Evolutionary conservation across 2,329 filamentous ascomycete genomes (phyloP).

Genomic region (Trichoderma sp.): DNA sequence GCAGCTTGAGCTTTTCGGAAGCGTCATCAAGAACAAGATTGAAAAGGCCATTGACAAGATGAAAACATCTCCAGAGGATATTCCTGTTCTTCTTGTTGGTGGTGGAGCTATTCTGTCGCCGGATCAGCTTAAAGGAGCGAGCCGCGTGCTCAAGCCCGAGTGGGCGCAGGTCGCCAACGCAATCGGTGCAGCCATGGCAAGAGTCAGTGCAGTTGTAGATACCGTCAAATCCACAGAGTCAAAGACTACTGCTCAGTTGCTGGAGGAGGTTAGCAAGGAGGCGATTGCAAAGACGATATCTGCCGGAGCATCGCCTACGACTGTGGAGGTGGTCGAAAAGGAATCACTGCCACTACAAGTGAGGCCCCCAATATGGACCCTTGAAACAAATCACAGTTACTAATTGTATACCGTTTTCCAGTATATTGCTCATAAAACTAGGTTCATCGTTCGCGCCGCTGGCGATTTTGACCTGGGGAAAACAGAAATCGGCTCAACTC

Average conservation of each 20-base stretch:
- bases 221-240: conserved; percentile 52
- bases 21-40: conserved; percentile 51
- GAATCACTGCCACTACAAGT: conserved; percentile 57
- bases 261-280: conserved; percentile 43
- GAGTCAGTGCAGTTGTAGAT: conserved; percentile 58
- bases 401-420: conserved; percentile 29
- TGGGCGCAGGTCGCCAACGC: conserved; percentile 65
- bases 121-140: conserved; percentile 56
- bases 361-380: conserved; percentile 16
- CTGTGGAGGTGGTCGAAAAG: conserved; percentile 53
- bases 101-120: conserved; percentile 63
- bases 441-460: conserved; percentile 60
- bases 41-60: conserved; percentile 61
- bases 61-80: conserved; percentile 61
- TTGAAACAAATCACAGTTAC: background rate
- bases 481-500: conserved; percentile 5
- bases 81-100: conserved; percentile 63
- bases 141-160: conserved; percentile 56
- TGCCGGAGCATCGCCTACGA: conserved; percentile 47
- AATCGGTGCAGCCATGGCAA: conserved; percentile 63
- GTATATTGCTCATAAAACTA: conserved; percentile 56
- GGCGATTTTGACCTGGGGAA: conserved; percentile 55
- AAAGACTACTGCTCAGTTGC: conserved; percentile 40
- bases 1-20: conserved; percentile 43
- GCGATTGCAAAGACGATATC: conserved; percentile 48